Evolutionary conservation across 306 rosid genomes (phyloP).

Genomic region (Sophora flavescens): DNA sequence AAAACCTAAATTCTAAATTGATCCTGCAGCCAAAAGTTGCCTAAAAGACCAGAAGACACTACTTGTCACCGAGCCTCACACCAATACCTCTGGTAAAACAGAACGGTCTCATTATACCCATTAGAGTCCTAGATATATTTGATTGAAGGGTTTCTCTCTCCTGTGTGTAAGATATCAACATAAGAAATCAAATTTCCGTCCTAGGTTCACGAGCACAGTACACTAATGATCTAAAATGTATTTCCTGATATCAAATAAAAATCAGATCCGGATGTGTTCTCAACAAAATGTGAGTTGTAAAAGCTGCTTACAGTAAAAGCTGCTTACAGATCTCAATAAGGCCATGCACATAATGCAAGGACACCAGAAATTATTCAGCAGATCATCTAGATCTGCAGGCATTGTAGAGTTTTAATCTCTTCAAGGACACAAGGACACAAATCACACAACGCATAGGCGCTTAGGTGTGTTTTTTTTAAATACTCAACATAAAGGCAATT

Average conservation of each 20-base stretch:
- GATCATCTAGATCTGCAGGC: neutral
- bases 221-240: neutral
- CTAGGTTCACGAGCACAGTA: neutral
- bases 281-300: slow-evolving; percentile 14
- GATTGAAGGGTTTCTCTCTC: slow-evolving; percentile 28
- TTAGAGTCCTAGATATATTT: neutral
- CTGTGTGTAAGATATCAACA: slow-evolving; percentile 7
- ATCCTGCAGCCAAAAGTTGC: slow-evolving; percentile 13
- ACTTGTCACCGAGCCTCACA: slow-evolving; percentile 15
- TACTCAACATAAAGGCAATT: neutral
- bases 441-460: neutral
- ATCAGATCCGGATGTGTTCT: neutral
- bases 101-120: neutral
- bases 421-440: too few relatives aligned
- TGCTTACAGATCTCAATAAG: neutral
- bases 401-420: slow-evolving; percentile 18
- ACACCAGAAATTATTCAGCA: neutral
- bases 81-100: neutral
- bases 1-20: neutral
- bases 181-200: neutral
- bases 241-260: neutral
- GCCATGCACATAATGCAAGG: slow-evolving; percentile 7
- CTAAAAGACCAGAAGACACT: neutral
- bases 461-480: neutral
- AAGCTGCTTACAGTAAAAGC: neutral